phyloP scores from a whole-genome alignment of 2,329 filamentous ascomycete genomes.

The Nothophaeocryptopus gaeumannii region DNA sequence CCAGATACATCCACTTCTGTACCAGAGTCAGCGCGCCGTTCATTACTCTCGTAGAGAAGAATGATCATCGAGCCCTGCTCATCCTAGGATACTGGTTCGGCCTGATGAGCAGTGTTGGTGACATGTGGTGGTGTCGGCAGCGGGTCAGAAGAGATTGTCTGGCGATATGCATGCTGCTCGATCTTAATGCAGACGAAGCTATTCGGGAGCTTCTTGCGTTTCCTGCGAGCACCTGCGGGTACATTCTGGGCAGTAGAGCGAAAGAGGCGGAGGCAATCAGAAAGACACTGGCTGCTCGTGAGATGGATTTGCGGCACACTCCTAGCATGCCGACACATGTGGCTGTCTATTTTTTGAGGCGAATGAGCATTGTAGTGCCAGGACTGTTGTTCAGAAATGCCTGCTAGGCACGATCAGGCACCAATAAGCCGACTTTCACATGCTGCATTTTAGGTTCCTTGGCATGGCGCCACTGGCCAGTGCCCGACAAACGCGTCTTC shows the following conservation, averaged over 20 bases:
- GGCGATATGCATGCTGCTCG: conserved; percentile 11
- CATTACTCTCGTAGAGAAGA: conserved; percentile 11
- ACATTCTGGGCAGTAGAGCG: not conserved
- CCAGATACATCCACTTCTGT: conserved; percentile 19
- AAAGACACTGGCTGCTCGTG: too few species aligned
- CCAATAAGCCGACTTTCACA: too few species aligned
- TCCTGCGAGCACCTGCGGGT: conserved; percentile 8
- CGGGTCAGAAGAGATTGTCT: conserved; percentile 14
- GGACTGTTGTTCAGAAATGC: too few species aligned
- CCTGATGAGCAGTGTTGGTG: conserved; percentile 9
- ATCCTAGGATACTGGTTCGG: conserved; percentile 15
- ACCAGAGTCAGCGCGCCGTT: conserved; percentile 13
- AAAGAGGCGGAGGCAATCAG: too few species aligned
- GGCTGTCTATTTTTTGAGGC: too few species aligned
- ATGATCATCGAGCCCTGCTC: conserved; percentile 11
- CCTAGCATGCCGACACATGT: too few species aligned
- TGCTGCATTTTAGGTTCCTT: too few species aligned
- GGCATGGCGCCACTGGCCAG: too few species aligned
- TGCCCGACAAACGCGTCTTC: too few species aligned
- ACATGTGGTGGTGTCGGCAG: conserved; percentile 15
- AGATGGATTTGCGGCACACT: too few species aligned
- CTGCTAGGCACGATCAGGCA: too few species aligned
- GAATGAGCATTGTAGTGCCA: too few species aligned
- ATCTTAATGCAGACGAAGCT: not conserved
- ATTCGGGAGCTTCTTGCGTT: conserved; percentile 5